Evolutionary conservation across 2,329 filamentous ascomycete species (phyloP), one percentile per base, ranked within the genome.

Genomic region (Cladosporium colombiae): DNA sequence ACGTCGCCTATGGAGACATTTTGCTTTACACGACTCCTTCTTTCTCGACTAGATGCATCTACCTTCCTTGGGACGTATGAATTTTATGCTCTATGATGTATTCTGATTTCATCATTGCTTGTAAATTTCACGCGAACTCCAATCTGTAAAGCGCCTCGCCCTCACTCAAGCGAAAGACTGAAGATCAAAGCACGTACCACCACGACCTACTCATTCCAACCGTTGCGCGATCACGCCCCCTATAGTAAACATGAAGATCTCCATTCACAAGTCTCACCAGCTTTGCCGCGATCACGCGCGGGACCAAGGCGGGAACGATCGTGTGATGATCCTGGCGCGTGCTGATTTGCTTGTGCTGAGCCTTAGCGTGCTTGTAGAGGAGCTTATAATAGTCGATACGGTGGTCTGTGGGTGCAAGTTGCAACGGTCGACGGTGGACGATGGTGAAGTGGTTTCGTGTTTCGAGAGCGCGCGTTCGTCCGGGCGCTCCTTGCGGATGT

Each of bases 161-260:
- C 27, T 6, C 6, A 31, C 29, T 31, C 29, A 31, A 5, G 29
- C 29, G 29, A 5, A 21, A 46, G 40, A 46, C 2, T n/a, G 37
- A 44, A 44, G 37, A 40, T 18, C 35, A 3, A 6, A 46, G n/a
- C 18, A 46, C 40, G n/a, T 21, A n/a, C 40, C 23, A 7, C 40
- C 18, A 46, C 40, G n/a, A 46, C 40, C 40, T 46, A 7, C 40
- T 46, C 40, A 46, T 46, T 4, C 40, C 14, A 14, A 33, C 52
- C 52, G 52, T 55, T 55, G 52, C 52, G 18, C 29, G 8, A 33
- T 55, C 52, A 55, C 27, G 29, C 52, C 52, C 52, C 52, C 13
- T 11, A 11, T 35, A 31, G 2, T 5, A 33, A 55, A 3, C 27
- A 16, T 55, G 52, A 33, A 29, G 52, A 55, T 55, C 52, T 16